Evolutionary conservation across 2,329 filamentous ascomycete species (phyloP).

Genomic region (Fusarium nurragi): DNA sequence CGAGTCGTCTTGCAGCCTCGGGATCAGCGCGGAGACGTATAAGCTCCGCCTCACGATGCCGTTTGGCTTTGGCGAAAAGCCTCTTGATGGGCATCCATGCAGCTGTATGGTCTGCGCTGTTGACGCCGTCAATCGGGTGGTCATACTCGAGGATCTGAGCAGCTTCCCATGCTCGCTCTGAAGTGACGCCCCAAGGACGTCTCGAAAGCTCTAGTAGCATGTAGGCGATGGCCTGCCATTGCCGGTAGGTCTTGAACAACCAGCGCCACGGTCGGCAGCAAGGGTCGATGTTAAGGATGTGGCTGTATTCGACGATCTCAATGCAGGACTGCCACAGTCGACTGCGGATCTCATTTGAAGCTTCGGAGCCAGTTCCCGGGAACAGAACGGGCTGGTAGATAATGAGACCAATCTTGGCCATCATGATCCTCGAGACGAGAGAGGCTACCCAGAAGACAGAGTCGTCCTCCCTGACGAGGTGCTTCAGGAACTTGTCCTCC

Average conservation of each 20-base stretch:
- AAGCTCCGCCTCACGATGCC: conserved; percentile 26
- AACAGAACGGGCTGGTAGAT: conserved; percentile 35
- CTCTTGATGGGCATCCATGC: conserved; percentile 35
- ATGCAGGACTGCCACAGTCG: conserved; percentile 36
- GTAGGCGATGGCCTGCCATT: conserved; percentile 36
- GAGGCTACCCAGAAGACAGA: conserved; percentile 34
- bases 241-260: conserved; percentile 29
- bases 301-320: conserved; percentile 34
- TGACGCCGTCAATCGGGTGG: conserved; percentile 27
- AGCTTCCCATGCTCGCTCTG: conserved; percentile 35
- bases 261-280: conserved; percentile 33
- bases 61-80: conserved; percentile 31
- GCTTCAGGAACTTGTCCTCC: conserved; percentile 34
- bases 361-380: conserved; percentile 29
- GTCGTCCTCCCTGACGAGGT: conserved; percentile 29
- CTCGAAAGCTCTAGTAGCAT: conserved; percentile 33
- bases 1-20: conserved; percentile 26
- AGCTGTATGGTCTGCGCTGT: conserved; percentile 27
- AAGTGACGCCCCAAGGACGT: conserved; percentile 29
- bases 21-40: conserved; percentile 24
- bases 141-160: conserved; percentile 35
- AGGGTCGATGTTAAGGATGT: conserved; percentile 34
- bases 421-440: conserved; percentile 29
- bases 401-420: conserved; percentile 34
- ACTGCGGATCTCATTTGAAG: conserved; percentile 25